Evolutionary conservation across 169 alveolate genomes (phyloP), one percentile per base, ranked within the genome.

Genomic region (Plasmodium vinckei): DNA sequence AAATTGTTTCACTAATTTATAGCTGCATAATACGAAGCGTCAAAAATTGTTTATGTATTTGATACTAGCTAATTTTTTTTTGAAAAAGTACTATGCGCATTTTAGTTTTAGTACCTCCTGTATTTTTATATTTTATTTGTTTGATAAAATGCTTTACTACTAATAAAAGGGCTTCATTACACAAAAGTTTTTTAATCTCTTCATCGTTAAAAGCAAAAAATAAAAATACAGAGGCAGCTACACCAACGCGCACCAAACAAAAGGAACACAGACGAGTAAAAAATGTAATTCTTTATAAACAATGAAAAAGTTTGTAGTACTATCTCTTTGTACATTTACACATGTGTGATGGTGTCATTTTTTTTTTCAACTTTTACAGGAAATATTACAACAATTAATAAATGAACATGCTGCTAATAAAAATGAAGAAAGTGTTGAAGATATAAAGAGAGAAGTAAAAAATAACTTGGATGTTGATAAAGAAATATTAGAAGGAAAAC

Each of bases 401-500:
- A 87, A 92, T 94, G 77, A 65, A 63, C 39, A 64, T 25, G 57
- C 87, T 17, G 65, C 88, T 19, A 90, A 92, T 39, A 94, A 93
- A 51, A 79, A 87, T 13, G 94, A 86, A 6, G 94, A 77, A 33
- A 64, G 44, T 19, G 88, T 33, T 47, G 75, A 75, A 19, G 54
- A 64, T 42, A 25, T n/a, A 77, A 87, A 21, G 42, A 70, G 42
- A 87, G 92, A 5, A 61, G 79, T 23, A 84, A 73, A 3, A 67
- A 87, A 42, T 54, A 51, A 25, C 54, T 21, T 65, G 19, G 60
- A 87, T 65, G 68, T 93, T 46, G 71, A 73, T 71, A 70, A 93
- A 39, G 96, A 93, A 56, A 92, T 93, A 23, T 73, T 65, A 47
- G 63, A 87, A 42, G 96, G 96, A 13, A 91, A 93, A 60, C 56